Evolutionary conservation across 768 basidiomycete species (phyloP), one percentile per base, ranked within the genome.

Genomic region (Cyclocybe aegerita): DNA sequence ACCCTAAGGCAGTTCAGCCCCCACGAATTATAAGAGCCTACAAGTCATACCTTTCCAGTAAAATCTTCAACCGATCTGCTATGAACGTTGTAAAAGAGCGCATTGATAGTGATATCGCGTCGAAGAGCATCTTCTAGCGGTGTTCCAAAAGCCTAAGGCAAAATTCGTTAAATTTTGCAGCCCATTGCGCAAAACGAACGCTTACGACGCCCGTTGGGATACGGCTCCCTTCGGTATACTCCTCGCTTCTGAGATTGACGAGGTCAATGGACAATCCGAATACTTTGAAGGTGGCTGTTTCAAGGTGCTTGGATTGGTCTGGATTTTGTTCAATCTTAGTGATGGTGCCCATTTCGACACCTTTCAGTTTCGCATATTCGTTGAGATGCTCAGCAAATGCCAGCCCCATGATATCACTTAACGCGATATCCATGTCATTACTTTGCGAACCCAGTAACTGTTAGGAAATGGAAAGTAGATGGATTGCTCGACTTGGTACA

Each of bases 301-400:
- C 96, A 30, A 99, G 79, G 69, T 99, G 97, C 65, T 99, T 99
- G 31, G 92, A 95, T 71, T 98, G 96, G 37, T 94, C 93, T 0
- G 97, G 96, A 63, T 98, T 98, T 53, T 86, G 85, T 50, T 90
- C 91, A 51, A 99, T 90, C 64, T 86, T 92, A 15, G 87, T 81
- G 43, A 96, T 81, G 7, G 76, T 73, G 31, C 82, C 82, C 3
- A 81, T 76, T 31, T 75, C 59, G 9, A 87, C 60, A 9, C 77
- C 71, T 60, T 82, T 81, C 11, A 68, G 65, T 1, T 71, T 60
- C 1, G 81, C 76, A 68, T 83, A 95, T 16, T 75, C 68, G 7
- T 83, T 78, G 50, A 99, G 82, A 47, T 84, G 77, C 47, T 86
- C 78, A 1, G 95, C 97, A 68, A 98, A 99, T 0, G 86, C 71